Evolutionary conservation across 2,329 filamentous ascomycete species (phyloP).

Genomic region (Colletotrichum siamense): DNA sequence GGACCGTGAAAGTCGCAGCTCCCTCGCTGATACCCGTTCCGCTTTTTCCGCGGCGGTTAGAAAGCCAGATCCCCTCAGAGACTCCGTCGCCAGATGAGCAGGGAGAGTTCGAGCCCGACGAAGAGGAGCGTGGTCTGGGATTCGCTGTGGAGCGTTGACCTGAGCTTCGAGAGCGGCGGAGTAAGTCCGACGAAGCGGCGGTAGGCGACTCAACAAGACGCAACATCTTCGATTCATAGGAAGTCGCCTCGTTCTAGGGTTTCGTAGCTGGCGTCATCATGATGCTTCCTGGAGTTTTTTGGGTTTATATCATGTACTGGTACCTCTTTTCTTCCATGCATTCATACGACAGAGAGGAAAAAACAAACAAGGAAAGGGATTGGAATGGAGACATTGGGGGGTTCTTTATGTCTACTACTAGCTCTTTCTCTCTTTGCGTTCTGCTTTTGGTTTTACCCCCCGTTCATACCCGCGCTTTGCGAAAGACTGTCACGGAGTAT

Average conservation of each 20-base stretch:
- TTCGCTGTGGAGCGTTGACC: conserved; percentile 65
- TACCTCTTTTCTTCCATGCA: neutral
- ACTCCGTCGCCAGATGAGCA: conserved; percentile 45
- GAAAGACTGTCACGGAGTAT: neutral
- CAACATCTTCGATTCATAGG: neutral
- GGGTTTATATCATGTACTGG: neutral
- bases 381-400: neutral
- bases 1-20: conserved; percentile 43
- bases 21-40: conserved; percentile 33
- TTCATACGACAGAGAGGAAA: neutral
- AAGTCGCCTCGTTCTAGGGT: neutral
- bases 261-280: neutral
- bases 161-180: conserved; percentile 52
- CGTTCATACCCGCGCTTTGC: neutral
- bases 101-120: conserved; percentile 39
- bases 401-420: neutral
- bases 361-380: neutral
- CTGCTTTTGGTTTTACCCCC: neutral
- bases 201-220: neutral
- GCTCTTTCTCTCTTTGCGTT: neutral
- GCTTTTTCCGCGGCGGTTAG: conserved; percentile 23
- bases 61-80: conserved; percentile 21
- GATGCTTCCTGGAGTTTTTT: neutral
- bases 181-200: conserved; percentile 1
- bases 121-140: conserved; percentile 67